Conservation (phyloP, 2,329 filamentous ascomycete genomes). For the Colletotrichum graminicola region DNA sequence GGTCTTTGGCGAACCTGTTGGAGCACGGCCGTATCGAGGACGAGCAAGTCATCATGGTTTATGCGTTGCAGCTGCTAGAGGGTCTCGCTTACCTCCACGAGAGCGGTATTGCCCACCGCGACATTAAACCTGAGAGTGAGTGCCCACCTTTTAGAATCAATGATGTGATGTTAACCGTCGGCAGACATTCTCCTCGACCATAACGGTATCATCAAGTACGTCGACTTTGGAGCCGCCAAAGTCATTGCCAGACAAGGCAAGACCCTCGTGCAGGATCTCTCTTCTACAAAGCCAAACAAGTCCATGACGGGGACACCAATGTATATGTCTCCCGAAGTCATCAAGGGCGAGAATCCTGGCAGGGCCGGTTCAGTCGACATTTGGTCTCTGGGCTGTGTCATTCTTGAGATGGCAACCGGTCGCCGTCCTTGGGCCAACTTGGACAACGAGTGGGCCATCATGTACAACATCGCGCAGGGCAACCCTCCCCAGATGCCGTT, state of each 20-base stretch:
- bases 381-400: conserved; percentile 96
- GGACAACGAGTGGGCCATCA: conserved; percentile 99
- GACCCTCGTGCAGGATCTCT: conserved; percentile 78
- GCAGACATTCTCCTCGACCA: conserved; percentile 94
- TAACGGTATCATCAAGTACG: conserved; percentile 98
- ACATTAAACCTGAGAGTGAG: conserved; percentile 97
- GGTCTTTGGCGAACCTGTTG: conserved; percentile 87
- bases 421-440: conserved; percentile 93
- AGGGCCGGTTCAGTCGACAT: conserved; percentile 91
- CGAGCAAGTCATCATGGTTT: conserved; percentile 97
- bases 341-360: conserved; percentile 86
- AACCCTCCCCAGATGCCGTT: conserved; percentile 89
- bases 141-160: conserved; percentile 43
- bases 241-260: conserved; percentile 94
- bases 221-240: conserved; percentile 98
- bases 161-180: conserved; percentile 41
- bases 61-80: conserved; percentile 92
- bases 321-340: conserved; percentile 99
- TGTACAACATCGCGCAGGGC: conserved; percentile 99
- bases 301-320: conserved; percentile 98
- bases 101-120: conserved; percentile 90
- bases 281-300: conserved; percentile 77
- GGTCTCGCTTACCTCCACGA: conserved; percentile 95
- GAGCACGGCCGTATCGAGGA: conserved; percentile 98
- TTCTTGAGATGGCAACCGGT: conserved; percentile 97